Base-by-base conservation (phyloP, 768 basidiomycete genomes). In the Termitomyces sp. region DNA sequence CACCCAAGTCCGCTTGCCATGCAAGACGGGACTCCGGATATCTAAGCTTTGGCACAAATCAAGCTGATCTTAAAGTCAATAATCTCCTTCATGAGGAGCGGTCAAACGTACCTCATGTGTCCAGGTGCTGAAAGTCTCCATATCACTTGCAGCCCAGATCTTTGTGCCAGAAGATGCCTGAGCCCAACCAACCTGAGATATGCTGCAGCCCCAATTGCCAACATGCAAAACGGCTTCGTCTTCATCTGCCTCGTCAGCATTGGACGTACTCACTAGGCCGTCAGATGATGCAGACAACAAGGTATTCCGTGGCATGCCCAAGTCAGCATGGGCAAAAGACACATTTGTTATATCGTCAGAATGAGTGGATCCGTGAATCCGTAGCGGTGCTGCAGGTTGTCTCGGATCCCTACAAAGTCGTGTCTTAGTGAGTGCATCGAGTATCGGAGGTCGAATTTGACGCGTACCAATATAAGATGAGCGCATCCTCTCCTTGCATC, bases 121-220 rank as follows among this genome's bases (percentile, higher is more conserved):
- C 95, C 94, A 98, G 15, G 83, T 78, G 56, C 89, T 88, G 62
- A 95, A 89, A 0, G 90, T 93, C 70, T 98, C 94, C 94, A 97
- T 97, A 72, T 97, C 95, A 62, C 92, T 94, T 12, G 84, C 81
- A 24, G 87, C 88, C 93, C 94, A 97, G 8, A 94, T 75, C 48
- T 69, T 73, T 31, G 73, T 72, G 16, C 61, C 66, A 5, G 65
- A 61, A 31, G 70, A 50, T 20, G 67, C 60, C 20, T 74, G 66
- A 51, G 82, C 79, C 87, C 86, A 90, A 1, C 86, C 92, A 7
- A 82, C 84, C 66, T 90, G 88, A 0, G 88, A 86, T 58, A 92
- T 74, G 65, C 87, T 92, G 65, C 84, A 85, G 2, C 88, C 91
- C 84, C 88, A 91, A 61, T 93, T 93, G n/a, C 87, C 90, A 24